These are phyloP conservation scores for Candida sphagnicola DNA, from an alignment of 805 yeast genomes.

Conservation along the genomic window DNA sequence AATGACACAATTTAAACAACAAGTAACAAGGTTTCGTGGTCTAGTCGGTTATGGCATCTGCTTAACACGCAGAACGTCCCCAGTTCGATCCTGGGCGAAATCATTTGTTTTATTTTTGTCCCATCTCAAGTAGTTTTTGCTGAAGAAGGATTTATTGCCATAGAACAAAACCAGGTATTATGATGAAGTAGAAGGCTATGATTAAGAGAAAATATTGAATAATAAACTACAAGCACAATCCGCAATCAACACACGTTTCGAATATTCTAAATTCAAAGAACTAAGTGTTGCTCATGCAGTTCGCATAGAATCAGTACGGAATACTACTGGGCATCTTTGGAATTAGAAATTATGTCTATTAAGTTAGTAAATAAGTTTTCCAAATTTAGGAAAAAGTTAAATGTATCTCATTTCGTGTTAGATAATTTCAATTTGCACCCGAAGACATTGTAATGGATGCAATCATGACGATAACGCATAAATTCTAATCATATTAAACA, in stretches of 20 bases:
- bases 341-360: neutral
- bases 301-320: neutral
- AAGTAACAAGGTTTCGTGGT: constrained; percentile 76
- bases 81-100: constrained; percentile 99
- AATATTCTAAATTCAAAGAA: too few relatives aligned
- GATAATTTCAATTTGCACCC: constrained; percentile 40
- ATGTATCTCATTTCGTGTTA: constrained; percentile 36
- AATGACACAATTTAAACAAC: neutral
- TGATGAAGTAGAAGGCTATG: neutral
- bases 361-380: neutral
- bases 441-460: constrained; percentile 31
- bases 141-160: too few relatives aligned
- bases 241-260: too few relatives aligned
- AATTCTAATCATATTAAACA: constrained; percentile 21
- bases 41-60: constrained; percentile 99
- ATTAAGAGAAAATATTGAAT: too few relatives aligned
- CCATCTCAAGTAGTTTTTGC: neutral
- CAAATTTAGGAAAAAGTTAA: constrained; percentile 1
- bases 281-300: neutral
- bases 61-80: constrained; percentile 99
- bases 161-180: too few relatives aligned
- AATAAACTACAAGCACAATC: too few relatives aligned
- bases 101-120: constrained; percentile 47
- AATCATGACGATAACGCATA: constrained; percentile 50
- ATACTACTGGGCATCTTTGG: constrained; percentile 1